Conservation (phyloP, 1,284 basidiomycete genomes). For the Ganoderma leucocontextum region DNA sequence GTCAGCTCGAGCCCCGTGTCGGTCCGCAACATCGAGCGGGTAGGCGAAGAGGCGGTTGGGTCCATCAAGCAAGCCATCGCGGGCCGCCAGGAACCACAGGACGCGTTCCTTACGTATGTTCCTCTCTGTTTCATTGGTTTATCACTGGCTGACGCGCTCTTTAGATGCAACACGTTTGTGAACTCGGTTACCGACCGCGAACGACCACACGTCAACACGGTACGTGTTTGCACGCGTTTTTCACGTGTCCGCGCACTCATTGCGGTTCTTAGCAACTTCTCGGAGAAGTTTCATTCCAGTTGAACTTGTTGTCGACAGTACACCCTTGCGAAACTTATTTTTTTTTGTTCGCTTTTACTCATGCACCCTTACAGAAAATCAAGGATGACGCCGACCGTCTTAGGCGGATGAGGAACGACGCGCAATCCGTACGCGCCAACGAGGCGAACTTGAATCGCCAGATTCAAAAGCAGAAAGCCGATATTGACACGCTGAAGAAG, state of each 20-base stretch:
- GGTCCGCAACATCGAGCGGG: conserved; percentile 24
- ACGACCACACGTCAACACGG: conserved; percentile 25
- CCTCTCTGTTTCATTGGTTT: too few relatives aligned
- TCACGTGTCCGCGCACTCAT: background rate
- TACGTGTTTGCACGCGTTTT: background rate
- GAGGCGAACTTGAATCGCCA: conserved; percentile 1
- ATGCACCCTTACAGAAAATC: background rate
- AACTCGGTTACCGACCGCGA: conserved; percentile 31
- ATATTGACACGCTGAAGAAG: conserved; percentile 15
- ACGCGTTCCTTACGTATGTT: conserved; percentile 25
- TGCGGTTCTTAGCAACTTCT: conserved; percentile 17
- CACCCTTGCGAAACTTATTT: background rate
- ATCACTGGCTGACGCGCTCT: background rate
- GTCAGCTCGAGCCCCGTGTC: conserved; percentile 23
- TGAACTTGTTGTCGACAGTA: conserved; percentile 26
- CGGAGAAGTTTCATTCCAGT: conserved; percentile 26
- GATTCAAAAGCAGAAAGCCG: conserved; percentile 14
- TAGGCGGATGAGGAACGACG: conserved; percentile 10
- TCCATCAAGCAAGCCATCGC: conserved; percentile 25
- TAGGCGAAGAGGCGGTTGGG: conserved; percentile 22
- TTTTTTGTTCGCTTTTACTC: background rate
- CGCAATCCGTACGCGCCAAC: conserved; percentile 4
- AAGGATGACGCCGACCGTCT: conserved; percentile 18
- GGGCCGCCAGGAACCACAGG: conserved; percentile 18
- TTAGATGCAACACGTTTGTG: conserved; percentile 32